Evolutionary conservation across 805 yeast species (phyloP).

Genomic region (Cyberlindnera euphorbiae): DNA sequence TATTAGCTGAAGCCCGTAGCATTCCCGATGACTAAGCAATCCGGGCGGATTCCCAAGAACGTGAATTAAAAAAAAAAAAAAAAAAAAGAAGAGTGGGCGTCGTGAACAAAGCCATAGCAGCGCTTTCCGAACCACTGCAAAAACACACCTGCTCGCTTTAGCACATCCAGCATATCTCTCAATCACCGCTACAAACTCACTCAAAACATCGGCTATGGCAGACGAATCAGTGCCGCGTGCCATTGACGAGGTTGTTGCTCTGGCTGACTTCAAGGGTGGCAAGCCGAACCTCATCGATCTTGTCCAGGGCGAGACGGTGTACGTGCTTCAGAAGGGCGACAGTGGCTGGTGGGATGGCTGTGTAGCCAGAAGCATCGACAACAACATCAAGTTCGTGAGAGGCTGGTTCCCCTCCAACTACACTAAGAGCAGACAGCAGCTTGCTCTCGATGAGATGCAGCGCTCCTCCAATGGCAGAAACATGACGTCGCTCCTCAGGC

Average conservation of each 20-base stretch:
- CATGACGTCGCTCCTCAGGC: conserved; percentile 20
- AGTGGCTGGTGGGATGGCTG: conserved; percentile 91
- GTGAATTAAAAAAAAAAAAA: no score
- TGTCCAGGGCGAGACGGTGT: conserved; percentile 61
- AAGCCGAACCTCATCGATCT: conserved; percentile 49
- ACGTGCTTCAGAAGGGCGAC: conserved; percentile 59
- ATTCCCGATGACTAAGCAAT: no score
- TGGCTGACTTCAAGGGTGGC: conserved; percentile 51
- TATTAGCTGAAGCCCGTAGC: no score
- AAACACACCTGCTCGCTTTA: no score
- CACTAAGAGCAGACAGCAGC: conserved; percentile 27
- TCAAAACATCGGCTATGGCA: no score
- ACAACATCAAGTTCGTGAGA: conserved; percentile 30
- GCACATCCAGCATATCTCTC: no score
- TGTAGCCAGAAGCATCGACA: conserved; percentile 26
- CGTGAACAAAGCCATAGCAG: no score
- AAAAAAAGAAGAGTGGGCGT: no score
- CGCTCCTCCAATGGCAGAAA: conserved; percentile 3
- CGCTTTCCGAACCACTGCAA: no score
- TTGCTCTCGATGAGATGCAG: conserved; percentile 8
- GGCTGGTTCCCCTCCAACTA: conserved; percentile 86
- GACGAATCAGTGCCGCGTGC: conserved; percentile 10
- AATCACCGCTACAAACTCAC: no score
- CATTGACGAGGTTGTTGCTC: conserved; percentile 55
- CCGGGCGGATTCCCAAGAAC: no score